Evolutionary conservation across 1,139 yeast species (phyloP), one percentile per base, ranked within the genome.

Genomic region (Groenewaldozyma sp.): DNA sequence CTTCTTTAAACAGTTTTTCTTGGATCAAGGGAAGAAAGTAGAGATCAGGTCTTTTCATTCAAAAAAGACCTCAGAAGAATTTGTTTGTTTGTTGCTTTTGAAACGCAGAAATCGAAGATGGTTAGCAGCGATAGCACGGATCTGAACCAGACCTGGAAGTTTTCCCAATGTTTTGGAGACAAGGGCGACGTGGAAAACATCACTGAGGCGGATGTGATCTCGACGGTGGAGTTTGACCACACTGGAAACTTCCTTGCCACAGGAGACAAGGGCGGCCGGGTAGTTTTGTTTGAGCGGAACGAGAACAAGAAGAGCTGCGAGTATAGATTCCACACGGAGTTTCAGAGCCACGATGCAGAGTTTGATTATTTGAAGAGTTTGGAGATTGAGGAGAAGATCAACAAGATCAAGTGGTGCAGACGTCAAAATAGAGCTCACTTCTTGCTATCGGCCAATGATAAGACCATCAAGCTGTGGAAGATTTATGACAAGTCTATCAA

Each of bases 251-350:
- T 81, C 56, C 69, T 93, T 46, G 99, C 98, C 44, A 91, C 98
- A 2, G 99, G 99, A 45, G 99, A 93, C 65, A 81, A 91, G 57
- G 99, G 99, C 38, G 99, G 99, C 20, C 74, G 99, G 51, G 96
- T 93, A 31, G 99, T 93, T 11, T 66, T 93, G 42, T 93, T 93
- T 63, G 97, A 91, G 63, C 74, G 97, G 53, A 87, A 86, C 60
- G 81, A 78, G 51, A 64, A 68, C 46, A 82, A 82, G 58, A 78
- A 78, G 59, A 81, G 81, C 46, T 91, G 97, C 62, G 98, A 93
- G 62, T 93, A 93, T 65, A 78, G 86, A 56, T 93, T 93, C 64
- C 82, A 84, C 59, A 91, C 98, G 20, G 99, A 93, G 63, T 93
- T 93, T 62, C 99, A 93, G 67, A 78, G 91, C 58, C 99, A 93